Conservation (phyloP, 2,329 filamentous ascomycete species). For the Coniochaeta sp. region DNA sequence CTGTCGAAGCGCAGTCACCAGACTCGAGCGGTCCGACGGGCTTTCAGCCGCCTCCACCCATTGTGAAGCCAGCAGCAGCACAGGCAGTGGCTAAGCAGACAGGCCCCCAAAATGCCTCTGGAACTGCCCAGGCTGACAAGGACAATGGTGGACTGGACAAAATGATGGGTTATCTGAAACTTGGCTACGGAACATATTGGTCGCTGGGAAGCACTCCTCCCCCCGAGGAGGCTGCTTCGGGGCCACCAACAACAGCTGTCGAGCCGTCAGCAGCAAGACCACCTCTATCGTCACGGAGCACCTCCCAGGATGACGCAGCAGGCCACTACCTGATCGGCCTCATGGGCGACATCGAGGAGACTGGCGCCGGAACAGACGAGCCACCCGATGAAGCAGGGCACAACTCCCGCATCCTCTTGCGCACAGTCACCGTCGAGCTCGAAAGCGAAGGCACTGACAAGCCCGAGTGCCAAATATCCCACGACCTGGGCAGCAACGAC, state of each 20-base stretch:
- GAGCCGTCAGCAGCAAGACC: background rate
- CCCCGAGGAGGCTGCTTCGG: slow-evolving; percentile 11
- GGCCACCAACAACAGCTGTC: slow-evolving; percentile 9
- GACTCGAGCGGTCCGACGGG: background rate
- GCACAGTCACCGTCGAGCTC: slow-evolving; percentile 61
- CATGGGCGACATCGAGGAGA: slow-evolving; percentile 52
- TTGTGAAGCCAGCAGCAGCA: background rate
- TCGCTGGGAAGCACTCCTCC: slow-evolving; percentile 28
- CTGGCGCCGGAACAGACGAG: slow-evolving; percentile 20
- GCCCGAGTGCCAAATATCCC: slow-evolving; percentile 35
- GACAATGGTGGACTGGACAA: slow-evolving; percentile 31
- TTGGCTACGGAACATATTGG: slow-evolving; percentile 64
- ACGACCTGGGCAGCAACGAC: slow-evolving; percentile 35
- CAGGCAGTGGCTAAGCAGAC: background rate
- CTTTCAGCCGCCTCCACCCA: background rate
- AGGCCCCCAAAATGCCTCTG: background rate
- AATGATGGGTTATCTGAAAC: slow-evolving; percentile 56
- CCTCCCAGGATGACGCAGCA: slow-evolving; percentile 9
- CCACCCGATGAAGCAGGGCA: slow-evolving; percentile 22
- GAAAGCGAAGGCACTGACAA: slow-evolving; percentile 30
- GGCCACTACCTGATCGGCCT: slow-evolving; percentile 61
- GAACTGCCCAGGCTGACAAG: background rate
- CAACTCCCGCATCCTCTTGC: slow-evolving; percentile 51
- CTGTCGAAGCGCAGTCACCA: background rate
- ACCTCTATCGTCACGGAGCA: background rate